Evolutionary conservation across 1,284 basidiomycete genomes (phyloP), one percentile per base, ranked within the genome.

Genomic region (Flammula alnicola): DNA sequence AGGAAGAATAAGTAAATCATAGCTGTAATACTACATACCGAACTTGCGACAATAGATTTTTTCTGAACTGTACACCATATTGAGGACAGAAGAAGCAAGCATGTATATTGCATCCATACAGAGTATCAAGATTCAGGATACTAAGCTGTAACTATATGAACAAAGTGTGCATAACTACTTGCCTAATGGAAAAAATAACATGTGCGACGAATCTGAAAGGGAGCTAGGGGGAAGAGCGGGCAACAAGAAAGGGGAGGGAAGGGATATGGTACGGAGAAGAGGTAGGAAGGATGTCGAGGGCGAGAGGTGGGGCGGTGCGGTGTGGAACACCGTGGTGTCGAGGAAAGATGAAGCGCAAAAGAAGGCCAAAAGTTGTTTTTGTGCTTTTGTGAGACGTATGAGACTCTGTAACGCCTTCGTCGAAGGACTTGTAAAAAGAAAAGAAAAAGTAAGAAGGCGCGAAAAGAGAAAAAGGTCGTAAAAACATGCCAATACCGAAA

Each of bases 341-440:
- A 55, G 50, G 58, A 63, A 55, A 63, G 63, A 64, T 62, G 62
- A 63, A 66, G 63, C 60, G 53, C 58, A 60, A 63, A 62, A 54
- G 55, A 23, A 60, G 48, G 57, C 55, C 54, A 53, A 57, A 51
- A 64, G 62, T 65, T 75, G 63, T 80, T 78, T 79, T 79, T 77
- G 61, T 69, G 59, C 47, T 73, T 76, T 73, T 70, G 66, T 57
- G 67, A 61, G 60, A 56, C 59, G 69, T 67, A 63, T 67, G 65
- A 66, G 63, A 65, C 61, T 58, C 27, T 46, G 38, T 44, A 35
- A 47, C 48, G 33, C 33, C 41, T 33, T 41, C 40, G 20, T 27
- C 40, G 37, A 22, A 59, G 60, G 58, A 57, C 55, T 49, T 52
- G 53, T 32, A 56, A 38, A 25, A 47, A 44, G 32, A 12, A 45